Percentiles rank a stretch among this genome's conserved stretches.
phyloP scores from a whole-genome alignment of 106 monocot genomes.

The Dioscorea alata region DNA sequence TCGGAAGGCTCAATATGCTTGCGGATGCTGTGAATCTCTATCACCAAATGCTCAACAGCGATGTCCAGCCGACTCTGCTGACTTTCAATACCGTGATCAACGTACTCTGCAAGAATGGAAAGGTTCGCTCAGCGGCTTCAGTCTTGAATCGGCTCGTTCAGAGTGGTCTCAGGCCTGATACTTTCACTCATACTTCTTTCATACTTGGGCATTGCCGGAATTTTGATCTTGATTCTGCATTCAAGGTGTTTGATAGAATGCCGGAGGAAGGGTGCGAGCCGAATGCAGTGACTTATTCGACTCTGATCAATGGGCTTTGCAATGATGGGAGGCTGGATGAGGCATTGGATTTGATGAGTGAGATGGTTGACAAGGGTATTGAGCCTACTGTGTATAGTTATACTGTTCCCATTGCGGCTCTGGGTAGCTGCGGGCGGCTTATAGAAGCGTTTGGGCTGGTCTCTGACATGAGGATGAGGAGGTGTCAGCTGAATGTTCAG shows the following conservation, averaged over 20 bases:
- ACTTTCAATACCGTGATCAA: constrained; percentile 60
- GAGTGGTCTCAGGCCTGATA: constrained; percentile 39
- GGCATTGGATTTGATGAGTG: constrained; percentile 49
- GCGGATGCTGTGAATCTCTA: constrained; percentile 26
- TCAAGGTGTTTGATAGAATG: constrained; percentile 60
- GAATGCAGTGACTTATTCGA: constrained; percentile 56
- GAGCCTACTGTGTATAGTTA: constrained; percentile 57
- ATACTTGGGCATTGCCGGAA: constrained; percentile 68
- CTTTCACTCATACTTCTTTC: constrained; percentile 76
- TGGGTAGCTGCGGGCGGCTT: constrained; percentile 30
- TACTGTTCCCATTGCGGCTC: constrained; percentile 40
- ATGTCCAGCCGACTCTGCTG: constrained; percentile 28
- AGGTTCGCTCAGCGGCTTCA: constrained; percentile 32
- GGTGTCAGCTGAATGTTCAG: constrained; percentile 54
- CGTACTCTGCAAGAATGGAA: constrained; percentile 60
- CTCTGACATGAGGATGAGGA: constrained; percentile 49
- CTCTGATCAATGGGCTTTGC: constrained; percentile 65
- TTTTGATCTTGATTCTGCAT: constrained; percentile 41
- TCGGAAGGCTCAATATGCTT: constrained; percentile 48
- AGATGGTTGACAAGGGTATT: constrained; percentile 54
- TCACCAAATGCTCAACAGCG: constrained; percentile 23
- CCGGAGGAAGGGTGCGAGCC: constrained; percentile 43
- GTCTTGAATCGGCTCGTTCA: constrained; percentile 37
- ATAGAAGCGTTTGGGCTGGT: constrained; percentile 46
- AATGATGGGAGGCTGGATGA: constrained; percentile 47